Base-by-base conservation (phyloP, 2,329 filamentous ascomycete species). In the Samsoniella hepiali region DNA sequence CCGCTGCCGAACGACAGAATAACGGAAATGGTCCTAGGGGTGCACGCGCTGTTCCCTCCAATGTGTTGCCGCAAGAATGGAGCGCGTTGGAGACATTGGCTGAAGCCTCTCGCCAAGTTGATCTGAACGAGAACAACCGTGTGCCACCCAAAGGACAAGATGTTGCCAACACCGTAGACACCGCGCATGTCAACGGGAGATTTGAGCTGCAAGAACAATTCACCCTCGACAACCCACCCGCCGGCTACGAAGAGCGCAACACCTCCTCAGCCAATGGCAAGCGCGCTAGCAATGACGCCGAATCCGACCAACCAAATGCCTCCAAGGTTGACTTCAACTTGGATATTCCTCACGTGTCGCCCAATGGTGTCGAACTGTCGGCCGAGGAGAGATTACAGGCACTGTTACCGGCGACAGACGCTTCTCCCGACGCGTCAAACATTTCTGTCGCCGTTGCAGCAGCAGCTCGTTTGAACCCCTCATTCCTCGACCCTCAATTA, bases 51-150 rank as follows among this genome's bases (percentile, higher is more conserved):
- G 64, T 69, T 2, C 67, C 69, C 34, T 63, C 72, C 7, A 67
- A 65, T 53, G 75, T 78, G 29, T 70, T 80, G 8, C 80, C 82
- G 1, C 84, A 86, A 68, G 86, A 87, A 67, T 91, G 92, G 82
- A 92, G 91, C 65, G 91, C 91, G 1, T 81, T 97, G 44, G 91
- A 96, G 73, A 93, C 93, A 5, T 81, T 97, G 29, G 93, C 93
- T 38, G 93, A 97, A 76, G 93, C 93, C 0, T 96, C 93, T 57
- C 85, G 91, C 58, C 91, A 91, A 73, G 85, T 95, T 64, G 90
- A 90, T 68, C 79, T 87, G 17, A 84, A 81, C 65, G 83, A 87
- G 69, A 87, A 86, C 71, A 83, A 81, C 59, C 83, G 84, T 68
- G 79, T 80, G 63, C 60, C 10, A 13, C 76, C 83, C 65, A 79